phyloP scores from a whole-genome alignment of 2,329 filamentous ascomycete genomes.

The Pestalotiopsis sp. region DNA sequence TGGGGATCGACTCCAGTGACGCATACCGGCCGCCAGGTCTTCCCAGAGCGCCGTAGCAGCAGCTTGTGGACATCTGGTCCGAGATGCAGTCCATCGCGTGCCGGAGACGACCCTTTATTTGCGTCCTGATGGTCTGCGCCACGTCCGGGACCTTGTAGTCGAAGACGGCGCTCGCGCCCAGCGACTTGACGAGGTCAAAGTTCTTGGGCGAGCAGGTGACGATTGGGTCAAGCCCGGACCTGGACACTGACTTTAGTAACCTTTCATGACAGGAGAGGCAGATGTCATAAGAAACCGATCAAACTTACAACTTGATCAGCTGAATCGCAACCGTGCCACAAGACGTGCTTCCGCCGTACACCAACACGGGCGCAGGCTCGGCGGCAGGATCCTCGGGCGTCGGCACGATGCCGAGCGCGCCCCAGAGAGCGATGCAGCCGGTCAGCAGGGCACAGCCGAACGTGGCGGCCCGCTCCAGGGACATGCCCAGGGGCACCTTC shows the following conservation, averaged over 20 bases:
- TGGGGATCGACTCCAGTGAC: slow-evolving; percentile 35
- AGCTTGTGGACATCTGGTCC: slow-evolving; percentile 30
- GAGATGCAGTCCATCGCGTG: slow-evolving; percentile 26
- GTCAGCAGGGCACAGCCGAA: slow-evolving; percentile 15
- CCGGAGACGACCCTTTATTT: neutral
- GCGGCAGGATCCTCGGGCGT: neutral
- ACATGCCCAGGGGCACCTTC: neutral
- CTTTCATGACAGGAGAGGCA: neutral
- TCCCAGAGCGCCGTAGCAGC: slow-evolving; percentile 41
- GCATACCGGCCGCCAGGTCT: slow-evolving; percentile 40
- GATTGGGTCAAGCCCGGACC: slow-evolving; percentile 41
- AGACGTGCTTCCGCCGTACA: slow-evolving; percentile 17
- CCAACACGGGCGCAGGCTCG: slow-evolving; percentile 11
- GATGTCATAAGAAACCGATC: neutral
- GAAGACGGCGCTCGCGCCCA: slow-evolving; percentile 47
- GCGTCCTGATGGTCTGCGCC: slow-evolving; percentile 29
- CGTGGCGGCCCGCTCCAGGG: slow-evolving; percentile 16
- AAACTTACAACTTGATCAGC: slow-evolving; percentile 19
- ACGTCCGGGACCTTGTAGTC: slow-evolving; percentile 43
- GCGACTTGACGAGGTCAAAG: slow-evolving; percentile 39
- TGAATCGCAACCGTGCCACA: slow-evolving; percentile 16
- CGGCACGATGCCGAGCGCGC: slow-evolving; percentile 16
- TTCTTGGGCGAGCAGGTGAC: slow-evolving; percentile 47
- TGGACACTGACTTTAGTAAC: neutral
- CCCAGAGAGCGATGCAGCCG: slow-evolving; percentile 18